A percentile compares a stretch with the other conserved stretches of the same genome.
phyloP scores from a whole-genome alignment of 1,139 yeast species.

The Tardiomyces depauwii region DNA sequence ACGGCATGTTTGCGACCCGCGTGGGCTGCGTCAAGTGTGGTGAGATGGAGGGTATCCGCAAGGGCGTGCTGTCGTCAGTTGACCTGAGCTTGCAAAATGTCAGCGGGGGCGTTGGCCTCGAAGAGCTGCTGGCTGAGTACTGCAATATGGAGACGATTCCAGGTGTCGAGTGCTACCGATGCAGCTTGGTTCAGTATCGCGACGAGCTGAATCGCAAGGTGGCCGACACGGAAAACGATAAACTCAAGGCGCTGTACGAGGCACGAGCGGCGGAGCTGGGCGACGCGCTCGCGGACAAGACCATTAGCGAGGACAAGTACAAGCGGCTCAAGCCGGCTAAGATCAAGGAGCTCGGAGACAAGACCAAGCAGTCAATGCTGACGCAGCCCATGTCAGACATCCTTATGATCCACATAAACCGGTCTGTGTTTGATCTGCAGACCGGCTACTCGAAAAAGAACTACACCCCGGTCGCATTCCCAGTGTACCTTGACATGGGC shows the following conservation, averaged over 20 bases:
- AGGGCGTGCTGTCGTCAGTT: conserved; percentile 70
- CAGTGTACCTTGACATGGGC: conserved; percentile 50
- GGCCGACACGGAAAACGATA: conserved; percentile 28
- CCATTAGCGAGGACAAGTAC: conserved; percentile 71
- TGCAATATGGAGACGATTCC: conserved; percentile 73
- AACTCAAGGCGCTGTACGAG: conserved; percentile 23
- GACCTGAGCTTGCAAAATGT: conserved; percentile 46
- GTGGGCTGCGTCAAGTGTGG: conserved; percentile 87
- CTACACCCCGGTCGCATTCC: conserved; percentile 71
- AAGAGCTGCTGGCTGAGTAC: conserved; percentile 55
- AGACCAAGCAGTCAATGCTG: conserved; percentile 71
- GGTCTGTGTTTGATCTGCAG: conserved; percentile 83
- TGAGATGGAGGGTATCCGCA: conserved; percentile 84
- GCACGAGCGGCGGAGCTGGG: conserved; percentile 46
- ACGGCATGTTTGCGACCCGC: conserved; percentile 76
- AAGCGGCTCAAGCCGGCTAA: conserved; percentile 63
- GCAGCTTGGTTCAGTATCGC: conserved; percentile 59
- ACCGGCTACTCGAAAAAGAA: conserved; percentile 79
- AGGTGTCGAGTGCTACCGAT: conserved; percentile 87
- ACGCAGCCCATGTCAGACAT: conserved; percentile 72
- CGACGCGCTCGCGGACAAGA: conserved; percentile 46
- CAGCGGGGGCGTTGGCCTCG: conserved; percentile 29
- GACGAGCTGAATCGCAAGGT: conserved; percentile 33
- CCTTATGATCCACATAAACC: conserved; percentile 73
- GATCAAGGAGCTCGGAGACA: conserved; percentile 63